Evolutionary conservation across 768 basidiomycete genomes (phyloP).

Genomic region (Clitopilus hobsonii): DNA sequence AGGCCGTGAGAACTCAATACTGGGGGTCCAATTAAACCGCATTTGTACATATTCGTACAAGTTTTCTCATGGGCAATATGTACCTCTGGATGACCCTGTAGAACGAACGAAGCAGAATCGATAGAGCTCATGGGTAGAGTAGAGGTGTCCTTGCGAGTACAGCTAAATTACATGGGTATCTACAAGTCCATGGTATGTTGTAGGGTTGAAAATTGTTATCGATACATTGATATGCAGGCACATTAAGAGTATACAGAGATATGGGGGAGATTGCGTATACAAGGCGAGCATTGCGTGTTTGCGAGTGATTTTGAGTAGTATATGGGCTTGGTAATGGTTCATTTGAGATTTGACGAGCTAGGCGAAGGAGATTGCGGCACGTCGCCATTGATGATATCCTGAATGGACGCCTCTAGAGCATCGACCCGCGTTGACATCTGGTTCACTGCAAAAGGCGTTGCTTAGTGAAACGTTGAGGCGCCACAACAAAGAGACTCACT

Average conservation of each 20-base stretch:
- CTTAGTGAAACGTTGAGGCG: conserved; percentile 6
- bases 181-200: background rate
- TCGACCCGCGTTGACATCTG: conserved; percentile 94
- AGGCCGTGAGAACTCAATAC: background rate
- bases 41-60: background rate
- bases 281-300: background rate
- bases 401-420: conserved; percentile 82
- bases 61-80: background rate
- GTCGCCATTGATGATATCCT: conserved; percentile 86
- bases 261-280: background rate
- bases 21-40: conserved; percentile 1
- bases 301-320: background rate
- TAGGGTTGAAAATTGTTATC: background rate
- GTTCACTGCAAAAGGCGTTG: conserved; percentile 53
- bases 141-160: background rate
- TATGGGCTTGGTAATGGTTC: background rate
- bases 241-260: background rate
- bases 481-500: conserved; percentile 46
- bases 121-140: background rate
- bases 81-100: too few relatives aligned
- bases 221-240: background rate
- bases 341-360: background rate
- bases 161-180: background rate
- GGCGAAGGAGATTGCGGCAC: conserved; percentile 63
- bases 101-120: too few relatives aligned